These are phyloP conservation scores for Phytophthora ramorum DNA, from an alignment of 352 stramenopile genomes.

Conservation along the genomic window DNA sequence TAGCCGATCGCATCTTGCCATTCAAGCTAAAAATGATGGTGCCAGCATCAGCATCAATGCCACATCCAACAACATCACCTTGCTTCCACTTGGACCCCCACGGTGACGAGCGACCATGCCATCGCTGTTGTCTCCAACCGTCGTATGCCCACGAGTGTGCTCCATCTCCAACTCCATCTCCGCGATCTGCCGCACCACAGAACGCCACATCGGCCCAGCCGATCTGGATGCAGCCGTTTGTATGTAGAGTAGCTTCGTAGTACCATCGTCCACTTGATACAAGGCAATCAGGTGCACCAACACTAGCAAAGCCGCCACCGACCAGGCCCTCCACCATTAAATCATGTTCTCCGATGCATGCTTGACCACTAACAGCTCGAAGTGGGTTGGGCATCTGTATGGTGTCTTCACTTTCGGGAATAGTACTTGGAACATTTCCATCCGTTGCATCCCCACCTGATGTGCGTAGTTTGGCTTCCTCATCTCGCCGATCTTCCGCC, in stretches of 20 bases:
- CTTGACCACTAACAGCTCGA: constrained; percentile 84
- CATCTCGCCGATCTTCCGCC: constrained; percentile 86
- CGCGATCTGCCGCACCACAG: constrained; percentile 83
- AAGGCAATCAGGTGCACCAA: constrained; percentile 83
- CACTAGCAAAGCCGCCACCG: constrained; percentile 85
- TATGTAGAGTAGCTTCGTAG: constrained; percentile 94
- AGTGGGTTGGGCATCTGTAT: constrained; percentile 79
- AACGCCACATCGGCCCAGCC: constrained; percentile 93
- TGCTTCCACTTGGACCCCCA: constrained; percentile 92
- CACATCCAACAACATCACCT: constrained; percentile 92
- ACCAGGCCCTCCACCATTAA: constrained; percentile 88
- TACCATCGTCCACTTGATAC: constrained; percentile 88
- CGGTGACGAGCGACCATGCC: constrained; percentile 88
- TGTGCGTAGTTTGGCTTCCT: constrained; percentile 69
- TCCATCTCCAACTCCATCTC: constrained; percentile 93
- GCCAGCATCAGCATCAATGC: constrained; percentile 86
- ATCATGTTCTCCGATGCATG: constrained; percentile 84
- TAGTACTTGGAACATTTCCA: constrained; percentile 17
- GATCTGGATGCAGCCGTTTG: constrained; percentile 95
- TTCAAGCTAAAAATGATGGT: constrained; percentile 94
- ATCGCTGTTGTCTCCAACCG: constrained; percentile 92
- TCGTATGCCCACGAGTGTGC: constrained; percentile 94
- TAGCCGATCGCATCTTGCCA: constrained; percentile 86
- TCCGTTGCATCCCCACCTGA: constrained; percentile 43
- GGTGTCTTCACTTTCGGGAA: constrained; percentile 43